A percentile compares a stretch with the other conserved stretches of the same genome.
phyloP scores from a whole-genome alignment of 306 rosid species.

The Castanea crenata region DNA sequence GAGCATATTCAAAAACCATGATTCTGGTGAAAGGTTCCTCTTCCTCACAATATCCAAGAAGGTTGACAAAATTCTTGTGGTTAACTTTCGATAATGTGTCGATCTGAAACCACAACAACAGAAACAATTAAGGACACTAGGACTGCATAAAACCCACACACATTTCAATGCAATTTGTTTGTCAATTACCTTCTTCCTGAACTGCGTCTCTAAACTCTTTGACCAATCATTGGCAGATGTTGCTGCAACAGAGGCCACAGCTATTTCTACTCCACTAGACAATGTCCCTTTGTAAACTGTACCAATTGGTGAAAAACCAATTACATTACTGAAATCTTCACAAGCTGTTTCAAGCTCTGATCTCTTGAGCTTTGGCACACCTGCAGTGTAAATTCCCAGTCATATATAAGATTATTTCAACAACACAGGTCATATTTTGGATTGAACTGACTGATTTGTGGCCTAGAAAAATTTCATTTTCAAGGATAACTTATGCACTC shows the following conservation, averaged over 20 bases:
- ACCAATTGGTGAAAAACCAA: conserved; percentile 73
- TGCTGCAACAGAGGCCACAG: conserved; percentile 62
- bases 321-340: conserved; percentile 95
- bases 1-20: conserved; percentile 94
- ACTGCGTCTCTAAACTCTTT: conserved; percentile 59
- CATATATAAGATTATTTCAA: conserved; percentile 19
- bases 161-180: neutral
- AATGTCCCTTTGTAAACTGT: conserved; percentile 92
- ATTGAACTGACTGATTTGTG: neutral
- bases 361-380: conserved; percentile 89
- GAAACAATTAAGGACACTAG: conserved; percentile 24
- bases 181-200: conserved; percentile 75
- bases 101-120: conserved; percentile 48
- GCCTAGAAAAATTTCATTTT: neutral
- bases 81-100: conserved; percentile 73
- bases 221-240: conserved; percentile 67
- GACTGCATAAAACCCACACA: conserved; percentile 9
- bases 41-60: conserved; percentile 85
- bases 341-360: conserved; percentile 90
- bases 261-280: conserved; percentile 94
- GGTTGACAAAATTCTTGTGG: conserved; percentile 95
- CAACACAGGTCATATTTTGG: conserved; percentile 9
- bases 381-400: conserved; percentile 41
- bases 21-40: conserved; percentile 89
- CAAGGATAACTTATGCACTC: neutral